phyloP scores from a whole-genome alignment of 371 early-diverging fungal genomes.

The Mucor piriformis region DNA sequence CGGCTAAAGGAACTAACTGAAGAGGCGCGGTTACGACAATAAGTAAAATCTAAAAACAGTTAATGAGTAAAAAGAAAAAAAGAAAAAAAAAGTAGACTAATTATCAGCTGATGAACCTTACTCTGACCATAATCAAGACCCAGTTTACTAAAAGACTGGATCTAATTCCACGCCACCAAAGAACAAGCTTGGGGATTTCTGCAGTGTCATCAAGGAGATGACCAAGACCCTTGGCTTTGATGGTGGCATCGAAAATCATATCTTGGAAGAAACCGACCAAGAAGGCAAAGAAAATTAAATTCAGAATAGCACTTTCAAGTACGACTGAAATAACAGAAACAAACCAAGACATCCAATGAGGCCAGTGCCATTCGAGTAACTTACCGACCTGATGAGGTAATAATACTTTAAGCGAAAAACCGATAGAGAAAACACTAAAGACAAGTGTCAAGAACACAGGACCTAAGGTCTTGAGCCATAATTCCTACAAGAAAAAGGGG shows the following conservation, averaged over 20 bases:
- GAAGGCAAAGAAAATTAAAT: conserved; percentile 50
- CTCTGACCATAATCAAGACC: conserved; percentile 28
- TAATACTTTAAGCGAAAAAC: conserved; percentile 23
- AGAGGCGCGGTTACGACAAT: conserved; percentile 52
- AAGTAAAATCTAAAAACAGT: conserved; percentile 36
- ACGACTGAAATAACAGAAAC: conserved; percentile 44
- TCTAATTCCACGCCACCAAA: conserved; percentile 33
- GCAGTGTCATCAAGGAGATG: conserved; percentile 40
- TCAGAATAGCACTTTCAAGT: conserved; percentile 47
- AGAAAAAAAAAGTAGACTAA: neutral
- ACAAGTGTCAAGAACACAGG: conserved; percentile 33
- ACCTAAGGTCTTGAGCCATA: conserved; percentile 34
- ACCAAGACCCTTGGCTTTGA: conserved; percentile 39
- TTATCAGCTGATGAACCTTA: neutral
- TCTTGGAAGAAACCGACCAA: conserved; percentile 55
- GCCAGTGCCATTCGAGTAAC: conserved; percentile 48
- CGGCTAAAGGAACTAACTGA: conserved; percentile 52
- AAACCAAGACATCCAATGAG: conserved; percentile 52
- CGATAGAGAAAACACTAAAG: conserved; percentile 30
- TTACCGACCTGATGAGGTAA: conserved; percentile 41
- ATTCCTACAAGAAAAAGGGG: conserved; percentile 9
- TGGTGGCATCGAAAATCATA: conserved; percentile 49
- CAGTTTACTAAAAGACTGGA: conserved; percentile 32
- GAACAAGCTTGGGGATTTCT: conserved; percentile 22
- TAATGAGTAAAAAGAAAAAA: neutral